Percentiles rank a stretch among this genome's conserved stretches.
These are phyloP conservation scores for Melampsora americana DNA, from an alignment of 1,284 basidiomycete species.

Conservation along the genomic window DNA sequence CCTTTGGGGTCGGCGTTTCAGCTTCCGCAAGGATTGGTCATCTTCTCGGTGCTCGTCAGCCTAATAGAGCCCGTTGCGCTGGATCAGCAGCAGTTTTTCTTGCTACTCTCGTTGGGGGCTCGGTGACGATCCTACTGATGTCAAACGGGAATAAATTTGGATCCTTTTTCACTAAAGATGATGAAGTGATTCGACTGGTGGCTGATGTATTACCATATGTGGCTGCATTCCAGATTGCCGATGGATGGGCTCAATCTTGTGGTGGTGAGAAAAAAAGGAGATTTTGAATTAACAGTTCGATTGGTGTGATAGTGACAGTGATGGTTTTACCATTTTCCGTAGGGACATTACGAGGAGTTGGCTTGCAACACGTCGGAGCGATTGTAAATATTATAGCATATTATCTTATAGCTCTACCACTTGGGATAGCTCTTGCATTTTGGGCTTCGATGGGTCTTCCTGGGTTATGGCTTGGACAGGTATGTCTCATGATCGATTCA, in stretches of 20 bases:
- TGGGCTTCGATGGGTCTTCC: constrained; percentile 49
- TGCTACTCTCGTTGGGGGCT: constrained; percentile 62
- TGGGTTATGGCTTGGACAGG: constrained; percentile 73
- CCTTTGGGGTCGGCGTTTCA: constrained; percentile 68
- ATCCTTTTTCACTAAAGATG: constrained; percentile 67
- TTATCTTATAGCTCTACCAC: constrained; percentile 68
- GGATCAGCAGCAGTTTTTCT: constrained; percentile 65
- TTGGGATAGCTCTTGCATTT: constrained; percentile 69
- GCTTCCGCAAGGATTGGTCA: constrained; percentile 71
- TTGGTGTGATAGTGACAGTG: too few relatives aligned
- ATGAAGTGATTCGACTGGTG: constrained; percentile 63
- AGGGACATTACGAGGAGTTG: constrained; percentile 54
- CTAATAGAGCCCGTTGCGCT: constrained; percentile 61
- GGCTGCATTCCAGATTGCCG: constrained; percentile 72
- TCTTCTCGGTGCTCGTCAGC: constrained; percentile 64
- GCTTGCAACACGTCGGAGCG: constrained; percentile 70
- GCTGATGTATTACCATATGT: constrained; percentile 71
- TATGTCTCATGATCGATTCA: constrained; percentile 48
- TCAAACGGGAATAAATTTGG: constrained; percentile 65
- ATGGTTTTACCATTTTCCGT: not conserved
- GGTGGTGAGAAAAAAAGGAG: constrained; percentile 69
- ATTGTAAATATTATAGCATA: constrained; percentile 72
- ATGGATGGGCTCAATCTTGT: constrained; percentile 69
- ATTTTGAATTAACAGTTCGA: too few relatives aligned
- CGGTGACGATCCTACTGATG: constrained; percentile 65